Percentiles rank a stretch among this genome's conserved stretches.
These are phyloP conservation scores for Priceomyces fermenticarens DNA, from an alignment of 805 yeast genomes.

Conservation along the genomic window DNA sequence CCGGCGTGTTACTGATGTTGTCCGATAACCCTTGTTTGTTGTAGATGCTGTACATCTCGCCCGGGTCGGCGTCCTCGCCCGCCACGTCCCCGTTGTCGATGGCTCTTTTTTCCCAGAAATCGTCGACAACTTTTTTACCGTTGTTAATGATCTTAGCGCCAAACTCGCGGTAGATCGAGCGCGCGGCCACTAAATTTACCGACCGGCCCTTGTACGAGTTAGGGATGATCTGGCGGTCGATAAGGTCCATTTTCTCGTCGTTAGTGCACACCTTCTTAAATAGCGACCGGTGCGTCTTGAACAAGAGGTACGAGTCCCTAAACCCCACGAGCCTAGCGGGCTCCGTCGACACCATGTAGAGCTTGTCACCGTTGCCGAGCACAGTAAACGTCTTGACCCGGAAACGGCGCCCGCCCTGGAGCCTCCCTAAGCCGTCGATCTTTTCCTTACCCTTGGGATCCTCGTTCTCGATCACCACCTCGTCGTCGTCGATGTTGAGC, in stretches of 20 bases:
- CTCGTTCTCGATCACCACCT: constrained; percentile 63
- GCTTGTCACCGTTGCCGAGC: constrained; percentile 61
- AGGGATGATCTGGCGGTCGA: constrained; percentile 78
- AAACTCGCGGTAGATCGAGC: constrained; percentile 85
- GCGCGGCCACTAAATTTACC: constrained; percentile 86
- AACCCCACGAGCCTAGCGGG: constrained; percentile 95
- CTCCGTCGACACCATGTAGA: constrained; percentile 91
- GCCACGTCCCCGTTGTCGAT: constrained; percentile 60
- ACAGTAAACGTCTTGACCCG: constrained; percentile 68
- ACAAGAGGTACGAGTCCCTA: constrained; percentile 84
- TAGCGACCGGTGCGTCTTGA: constrained; percentile 78
- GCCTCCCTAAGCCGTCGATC: constrained; percentile 62
- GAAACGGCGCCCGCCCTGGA: constrained; percentile 71
- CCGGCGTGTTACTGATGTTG: constrained; percentile 25
- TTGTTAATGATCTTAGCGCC: constrained; percentile 80
- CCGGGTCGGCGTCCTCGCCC: constrained; percentile 71
- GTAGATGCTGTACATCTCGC: constrained; percentile 46
- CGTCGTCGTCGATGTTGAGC: constrained; percentile 65
- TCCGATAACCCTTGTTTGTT: constrained; percentile 41
- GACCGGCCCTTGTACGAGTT: constrained; percentile 87
- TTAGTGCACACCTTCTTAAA: constrained; percentile 71
- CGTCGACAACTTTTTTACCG: constrained; percentile 81
- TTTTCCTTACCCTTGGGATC: constrained; percentile 80
- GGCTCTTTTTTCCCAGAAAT: constrained; percentile 73
- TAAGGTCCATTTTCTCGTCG: constrained; percentile 78